phyloP scores from a whole-genome alignment of 2,329 filamentous ascomycete species.

The Ophiostoma sp. region DNA sequence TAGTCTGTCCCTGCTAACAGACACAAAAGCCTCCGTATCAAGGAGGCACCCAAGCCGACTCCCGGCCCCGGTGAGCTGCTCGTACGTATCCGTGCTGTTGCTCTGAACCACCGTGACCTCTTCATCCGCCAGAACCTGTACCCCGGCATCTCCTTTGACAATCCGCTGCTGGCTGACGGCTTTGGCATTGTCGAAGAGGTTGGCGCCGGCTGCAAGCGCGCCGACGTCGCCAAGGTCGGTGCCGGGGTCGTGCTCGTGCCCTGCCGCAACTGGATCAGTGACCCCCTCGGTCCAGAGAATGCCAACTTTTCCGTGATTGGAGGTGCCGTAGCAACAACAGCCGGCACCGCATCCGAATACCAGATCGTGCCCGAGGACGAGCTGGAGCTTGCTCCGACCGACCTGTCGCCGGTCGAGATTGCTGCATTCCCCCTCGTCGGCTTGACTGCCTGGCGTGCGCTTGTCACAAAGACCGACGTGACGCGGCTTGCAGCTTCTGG shows the following conservation, averaged over 20 bases:
- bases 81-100: conserved; percentile 68
- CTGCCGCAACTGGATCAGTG: conserved; percentile 67
- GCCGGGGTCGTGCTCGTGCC: conserved; percentile 76
- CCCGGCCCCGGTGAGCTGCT: conserved; percentile 65
- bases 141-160: conserved; percentile 72
- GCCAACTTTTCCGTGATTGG: conserved; percentile 61
- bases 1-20: neutral
- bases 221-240: conserved; percentile 45
- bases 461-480: conserved; percentile 62
- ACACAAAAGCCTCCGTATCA: conserved; percentile 50
- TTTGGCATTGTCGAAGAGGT: conserved; percentile 65
- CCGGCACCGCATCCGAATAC: conserved; percentile 71
- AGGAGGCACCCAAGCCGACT: conserved; percentile 56
- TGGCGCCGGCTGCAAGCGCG: conserved; percentile 43
- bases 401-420: conserved; percentile 67
- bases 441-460: conserved; percentile 80
- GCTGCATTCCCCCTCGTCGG: conserved; percentile 82
- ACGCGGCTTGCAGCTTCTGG: neutral
- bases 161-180: conserved; percentile 78
- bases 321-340: conserved; percentile 57
- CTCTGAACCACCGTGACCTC: conserved; percentile 91
- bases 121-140: conserved; percentile 93
- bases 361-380: conserved; percentile 64
- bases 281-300: conserved; percentile 68
- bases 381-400: conserved; percentile 67